phyloP scores from a whole-genome alignment of 805 yeast genomes.

The Candida oleophila region DNA sequence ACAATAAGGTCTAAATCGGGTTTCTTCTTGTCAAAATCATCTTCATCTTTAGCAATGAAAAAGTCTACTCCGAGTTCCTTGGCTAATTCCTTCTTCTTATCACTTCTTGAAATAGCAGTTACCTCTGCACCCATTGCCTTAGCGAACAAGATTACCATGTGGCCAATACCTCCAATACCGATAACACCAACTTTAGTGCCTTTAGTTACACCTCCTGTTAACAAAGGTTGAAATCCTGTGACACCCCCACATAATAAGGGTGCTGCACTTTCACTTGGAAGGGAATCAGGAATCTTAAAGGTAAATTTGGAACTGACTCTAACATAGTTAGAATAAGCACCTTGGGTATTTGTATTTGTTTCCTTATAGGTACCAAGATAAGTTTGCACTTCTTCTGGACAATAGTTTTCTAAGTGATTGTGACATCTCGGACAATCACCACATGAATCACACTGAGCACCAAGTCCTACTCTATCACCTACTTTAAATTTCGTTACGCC shows the following conservation, averaged over 20 bases:
- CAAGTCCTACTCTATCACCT: constrained; percentile 63
- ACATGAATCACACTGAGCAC: not conserved
- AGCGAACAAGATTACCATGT: constrained; percentile 54
- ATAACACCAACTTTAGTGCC: constrained; percentile 52
- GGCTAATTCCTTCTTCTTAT: constrained; percentile 50
- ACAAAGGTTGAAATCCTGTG: constrained; percentile 67
- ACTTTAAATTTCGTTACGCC: constrained; percentile 52
- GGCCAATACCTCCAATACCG: constrained; percentile 60
- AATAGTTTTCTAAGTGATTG: not conserved
- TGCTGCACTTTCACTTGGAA: constrained; percentile 55
- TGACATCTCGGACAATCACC: not conserved
- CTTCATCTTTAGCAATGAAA: constrained; percentile 51
- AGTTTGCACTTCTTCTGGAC: not conserved
- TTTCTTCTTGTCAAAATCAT: constrained; percentile 35
- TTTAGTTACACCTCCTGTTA: constrained; percentile 34
- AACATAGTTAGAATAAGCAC: not conserved
- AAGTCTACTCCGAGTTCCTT: constrained; percentile 50
- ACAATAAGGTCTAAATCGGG: constrained; percentile 46
- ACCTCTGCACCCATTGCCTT: constrained; percentile 62
- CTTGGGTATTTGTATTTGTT: not conserved
- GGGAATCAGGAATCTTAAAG: constrained; percentile 54
- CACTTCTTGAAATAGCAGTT: constrained; percentile 52
- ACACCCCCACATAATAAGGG: constrained; percentile 36
- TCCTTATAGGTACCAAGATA: not conserved
- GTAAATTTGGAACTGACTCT: constrained; percentile 36